Base-by-base conservation (phyloP, 2,329 filamentous ascomycete genomes). In the Epichloe festucae region DNA sequence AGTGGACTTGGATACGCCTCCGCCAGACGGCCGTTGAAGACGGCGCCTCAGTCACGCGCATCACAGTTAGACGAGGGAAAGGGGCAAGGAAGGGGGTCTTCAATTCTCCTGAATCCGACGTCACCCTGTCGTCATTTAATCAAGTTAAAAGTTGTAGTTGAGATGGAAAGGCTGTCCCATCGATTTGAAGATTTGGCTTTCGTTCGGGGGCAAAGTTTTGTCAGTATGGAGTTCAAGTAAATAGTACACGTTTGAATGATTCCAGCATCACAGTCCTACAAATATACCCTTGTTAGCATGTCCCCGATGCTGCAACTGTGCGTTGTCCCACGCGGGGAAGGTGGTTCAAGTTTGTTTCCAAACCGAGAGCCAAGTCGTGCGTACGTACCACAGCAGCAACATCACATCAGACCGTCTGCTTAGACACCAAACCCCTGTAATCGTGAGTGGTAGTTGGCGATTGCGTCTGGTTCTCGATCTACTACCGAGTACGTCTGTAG, bases 1-100 rank as follows among this genome's bases (percentile, higher is more conserved):
- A 7, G 71, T 82, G 43, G 78, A 81, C 57, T 68, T 81, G 8
- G 78, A 82, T 12, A 70, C 71, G 12, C 74, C 75, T 35, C 75
- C 75, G 8, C 68, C 67, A 5, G 67, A 65, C 11, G 41, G 52
- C 49, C 63, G 63, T 52, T 67, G 49, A 65, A 35, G 52, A 19
- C 14, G 10, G 41, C 19, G 17, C 4, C 14, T 19, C 14, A 38
- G 27, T 17, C 10, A 14, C n/a, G 2, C 17, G 27, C n/a, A 35
- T 10, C 8, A 31, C 27, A 31, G 4, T 10, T 10, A 31, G 27
- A 34, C 21, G 40, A 42, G 15, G 43, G 21, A 45, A 17, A 6
- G 43, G 27, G 23, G 23, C 43, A 21, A 34, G 43, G 6, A 27
- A 7, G 23, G 43, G 19, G 43, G 3, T n/a, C 5, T 1, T 10